phyloP scores from a whole-genome alignment of 305 asterid genomes.

The Withania somnifera region DNA sequence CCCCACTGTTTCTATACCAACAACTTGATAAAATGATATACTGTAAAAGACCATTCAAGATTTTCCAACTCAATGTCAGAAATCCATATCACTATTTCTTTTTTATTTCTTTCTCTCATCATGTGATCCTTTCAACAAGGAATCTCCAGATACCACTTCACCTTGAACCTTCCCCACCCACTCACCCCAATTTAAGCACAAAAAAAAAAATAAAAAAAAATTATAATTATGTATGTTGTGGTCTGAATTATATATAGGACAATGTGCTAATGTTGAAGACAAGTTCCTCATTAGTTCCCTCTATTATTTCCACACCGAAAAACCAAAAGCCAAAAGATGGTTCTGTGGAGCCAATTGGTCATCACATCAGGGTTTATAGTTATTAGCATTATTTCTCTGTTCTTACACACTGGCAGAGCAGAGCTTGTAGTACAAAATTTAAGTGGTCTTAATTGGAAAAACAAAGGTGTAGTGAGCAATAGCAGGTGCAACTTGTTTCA shows the following conservation, averaged over 20 bases:
- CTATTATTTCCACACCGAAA: constrained; percentile 13
- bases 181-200: background rate
- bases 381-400: constrained; percentile 8
- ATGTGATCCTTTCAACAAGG: constrained; percentile 3
- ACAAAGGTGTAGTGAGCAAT: constrained; percentile 4
- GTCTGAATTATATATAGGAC: background rate
- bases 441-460: background rate
- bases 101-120: background rate
- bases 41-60: constrained; percentile 3
- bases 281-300: background rate
- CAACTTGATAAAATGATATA: background rate
- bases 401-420: constrained; percentile 6
- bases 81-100: background rate
- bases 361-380: background rate
- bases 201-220: background rate
- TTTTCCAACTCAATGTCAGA: constrained; percentile 2
- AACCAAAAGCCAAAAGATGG: constrained; percentile 6
- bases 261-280: background rate
- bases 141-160: constrained; percentile 5
- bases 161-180: background rate
- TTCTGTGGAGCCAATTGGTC: background rate
- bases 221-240: background rate
- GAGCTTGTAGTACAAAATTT: constrained; percentile 5
- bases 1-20: background rate
- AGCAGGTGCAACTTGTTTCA: constrained; percentile 43